Base-by-base conservation (phyloP, 306 rosid genomes). In the Arachis hypogaea region DNA sequence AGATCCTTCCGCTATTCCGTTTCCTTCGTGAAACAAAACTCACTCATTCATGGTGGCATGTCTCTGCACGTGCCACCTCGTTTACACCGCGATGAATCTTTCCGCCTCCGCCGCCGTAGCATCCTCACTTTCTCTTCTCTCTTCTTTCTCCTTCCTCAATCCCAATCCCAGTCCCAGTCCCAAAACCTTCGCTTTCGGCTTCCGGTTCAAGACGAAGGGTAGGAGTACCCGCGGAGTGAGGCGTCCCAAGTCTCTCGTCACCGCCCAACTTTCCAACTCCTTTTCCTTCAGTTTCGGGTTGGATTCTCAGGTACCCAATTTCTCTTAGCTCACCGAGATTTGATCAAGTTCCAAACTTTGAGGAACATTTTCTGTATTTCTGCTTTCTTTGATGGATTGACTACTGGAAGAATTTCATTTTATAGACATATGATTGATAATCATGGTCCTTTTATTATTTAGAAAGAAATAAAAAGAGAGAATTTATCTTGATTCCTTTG, bases 231-330 rank as follows among this genome's bases (percentile, higher is more conserved):
- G 81, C 77, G 66, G 72, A 68, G 79, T 22, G 28, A 22, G 28
- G 28, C 28, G 79, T 44, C 78, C 84, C 55, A 84, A 76, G 74
- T 84, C 85, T 63, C 85, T 82, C 41, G 75, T 84, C 86, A 74
- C 77, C 70, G 93, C 97, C 52, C 87, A 89, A 75, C 86, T 88
- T 22, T 88, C 97, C 11, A 85, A 79, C 69, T 60, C 87, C 0
- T 72, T 77, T 44, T 83, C 90, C 73, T 61, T 83, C 44, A 68
- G 81, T 68, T 84, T 83, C 77, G 89, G 77, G 5, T 83, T 87
- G 73, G 91, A 91, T 66, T 84, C 86, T 83, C 91, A 85, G 96
- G 98, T 90, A 56, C 36, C 43, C 9, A 16, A 59, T 84, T 7
- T n/a, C 41, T 83, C 2, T 51, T 36, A 41, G 33, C 58, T 62